phyloP scores from a whole-genome alignment of 345 rosid genomes.

The Brassica rapa region DNA sequence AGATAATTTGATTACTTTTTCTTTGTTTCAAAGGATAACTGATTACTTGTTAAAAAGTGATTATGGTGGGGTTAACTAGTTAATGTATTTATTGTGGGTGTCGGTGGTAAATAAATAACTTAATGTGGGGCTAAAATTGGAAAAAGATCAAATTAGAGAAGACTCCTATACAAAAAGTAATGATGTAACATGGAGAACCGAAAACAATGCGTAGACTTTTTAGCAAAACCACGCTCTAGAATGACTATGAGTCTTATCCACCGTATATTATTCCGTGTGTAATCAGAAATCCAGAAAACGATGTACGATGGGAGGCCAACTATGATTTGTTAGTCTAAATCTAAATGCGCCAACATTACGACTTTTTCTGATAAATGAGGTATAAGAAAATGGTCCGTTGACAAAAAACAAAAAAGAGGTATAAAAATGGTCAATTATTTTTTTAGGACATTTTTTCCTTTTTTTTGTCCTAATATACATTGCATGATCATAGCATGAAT shows the following conservation, averaged over 20 bases:
- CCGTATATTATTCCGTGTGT: not conserved
- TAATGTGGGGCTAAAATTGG: conserved; percentile 17
- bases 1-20: conserved; percentile 8
- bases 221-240: conserved; percentile 14
- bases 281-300: not conserved
- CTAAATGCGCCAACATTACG: not conserved
- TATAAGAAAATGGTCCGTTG: not conserved
- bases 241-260: conserved; percentile 20
- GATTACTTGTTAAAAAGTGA: conserved; percentile 3
- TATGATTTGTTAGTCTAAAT: not conserved
- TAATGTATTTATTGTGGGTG: conserved; percentile 11
- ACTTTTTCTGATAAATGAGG: not conserved
- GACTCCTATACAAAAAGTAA: not conserved
- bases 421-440: not conserved
- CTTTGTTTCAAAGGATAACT: not conserved
- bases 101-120: conserved; percentile 12
- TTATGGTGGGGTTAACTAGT: not conserved
- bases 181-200: conserved; percentile 24
- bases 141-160: not conserved
- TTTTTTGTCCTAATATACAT: not conserved
- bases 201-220: conserved; percentile 18
- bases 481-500: not conserved
- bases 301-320: not conserved
- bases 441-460: no score
- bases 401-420: no score